These are phyloP conservation scores for Coemansia erecta DNA, from an alignment of 192 early-diverging fungal species.

Conservation along the genomic window DNA sequence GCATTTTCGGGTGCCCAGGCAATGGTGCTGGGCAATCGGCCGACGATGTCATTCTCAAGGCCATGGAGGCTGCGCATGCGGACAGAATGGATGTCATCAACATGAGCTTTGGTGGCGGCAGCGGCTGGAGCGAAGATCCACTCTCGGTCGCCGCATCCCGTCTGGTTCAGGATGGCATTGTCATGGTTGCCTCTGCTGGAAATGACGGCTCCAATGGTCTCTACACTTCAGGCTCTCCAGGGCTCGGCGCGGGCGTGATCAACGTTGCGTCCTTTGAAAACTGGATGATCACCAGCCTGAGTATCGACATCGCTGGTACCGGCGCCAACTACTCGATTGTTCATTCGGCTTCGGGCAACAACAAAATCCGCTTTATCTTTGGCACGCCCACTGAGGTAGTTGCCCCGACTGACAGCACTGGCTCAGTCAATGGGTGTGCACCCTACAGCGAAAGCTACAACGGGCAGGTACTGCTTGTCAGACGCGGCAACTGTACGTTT, in stretches of 20 bases:
- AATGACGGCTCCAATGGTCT: conserved; percentile 69
- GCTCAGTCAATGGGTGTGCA: conserved; percentile 59
- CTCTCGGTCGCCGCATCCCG: conserved; percentile 59
- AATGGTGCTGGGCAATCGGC: conserved; percentile 64
- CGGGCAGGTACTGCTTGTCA: conserved; percentile 61
- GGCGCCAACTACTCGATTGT: conserved; percentile 47
- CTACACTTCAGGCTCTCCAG: conserved; percentile 59
- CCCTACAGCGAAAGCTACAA: conserved; percentile 37
- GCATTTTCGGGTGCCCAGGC: conserved; percentile 77
- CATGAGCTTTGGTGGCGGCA: conserved; percentile 74
- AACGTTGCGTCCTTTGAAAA: conserved; percentile 57
- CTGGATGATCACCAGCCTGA: conserved; percentile 46
- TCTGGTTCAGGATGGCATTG: conserved; percentile 37
- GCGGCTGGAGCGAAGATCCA: conserved; percentile 62
- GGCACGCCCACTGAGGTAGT: conserved; percentile 34
- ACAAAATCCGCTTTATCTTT: conserved; percentile 46
- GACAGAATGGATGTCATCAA: conserved; percentile 82
- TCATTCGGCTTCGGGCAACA: conserved; percentile 45
- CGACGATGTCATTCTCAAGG: conserved; percentile 69
- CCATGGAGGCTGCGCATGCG: conserved; percentile 64
- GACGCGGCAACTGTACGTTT: conserved; percentile 70
- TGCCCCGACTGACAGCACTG: conserved; percentile 44
- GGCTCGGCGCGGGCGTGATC: conserved; percentile 55
- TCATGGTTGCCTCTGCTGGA: conserved; percentile 62
- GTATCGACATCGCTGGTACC: conserved; percentile 34